A percentile compares a stretch with the other conserved stretches of the same genome.
These are phyloP conservation scores for Komagataella kurtzmanii DNA, from an alignment of 805 yeast species.

Conservation along the genomic window DNA sequence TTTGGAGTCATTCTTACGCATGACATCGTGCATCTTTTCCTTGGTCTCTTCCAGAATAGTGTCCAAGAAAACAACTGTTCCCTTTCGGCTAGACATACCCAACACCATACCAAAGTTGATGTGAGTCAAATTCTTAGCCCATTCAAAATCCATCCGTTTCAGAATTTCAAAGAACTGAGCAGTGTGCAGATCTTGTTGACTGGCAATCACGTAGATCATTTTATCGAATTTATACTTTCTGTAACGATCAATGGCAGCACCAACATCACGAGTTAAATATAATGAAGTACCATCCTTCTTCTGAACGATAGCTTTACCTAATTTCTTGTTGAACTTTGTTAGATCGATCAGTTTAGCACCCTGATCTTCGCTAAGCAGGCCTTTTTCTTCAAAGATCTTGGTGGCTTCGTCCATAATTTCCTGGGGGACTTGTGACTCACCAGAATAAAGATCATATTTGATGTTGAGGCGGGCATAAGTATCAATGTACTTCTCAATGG, in stretches of 20 bases:
- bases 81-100: conserved; percentile 97
- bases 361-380: conserved; percentile 69
- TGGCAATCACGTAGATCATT: conserved; percentile 91
- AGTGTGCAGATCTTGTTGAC: conserved; percentile 90
- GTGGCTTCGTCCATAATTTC: conserved; percentile 57
- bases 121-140: conserved; percentile 71
- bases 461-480: conserved; percentile 92
- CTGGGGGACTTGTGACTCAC: conserved; percentile 87
- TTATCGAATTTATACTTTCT: conserved; percentile 79
- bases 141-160: conserved; percentile 78
- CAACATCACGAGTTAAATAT: conserved; percentile 91
- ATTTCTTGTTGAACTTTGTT: conserved; percentile 65
- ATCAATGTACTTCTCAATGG: conserved; percentile 71
- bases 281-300: conserved; percentile 93
- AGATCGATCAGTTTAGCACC: conserved; percentile 88
- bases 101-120: conserved; percentile 95
- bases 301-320: conserved; percentile 86
- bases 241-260: conserved; percentile 89
- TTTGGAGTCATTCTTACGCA: conserved; percentile 83
- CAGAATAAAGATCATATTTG: conserved; percentile 77
- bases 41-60: conserved; percentile 86
- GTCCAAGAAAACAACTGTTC: conserved; percentile 96
- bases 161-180: conserved; percentile 91
- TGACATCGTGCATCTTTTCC: conserved; percentile 90
- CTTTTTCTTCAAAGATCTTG: conserved; percentile 47